Percentiles rank a stretch among this genome's conserved stretches.
Conservation (phyloP, 1,284 basidiomycete species). For the Porodaedalea pini region DNA sequence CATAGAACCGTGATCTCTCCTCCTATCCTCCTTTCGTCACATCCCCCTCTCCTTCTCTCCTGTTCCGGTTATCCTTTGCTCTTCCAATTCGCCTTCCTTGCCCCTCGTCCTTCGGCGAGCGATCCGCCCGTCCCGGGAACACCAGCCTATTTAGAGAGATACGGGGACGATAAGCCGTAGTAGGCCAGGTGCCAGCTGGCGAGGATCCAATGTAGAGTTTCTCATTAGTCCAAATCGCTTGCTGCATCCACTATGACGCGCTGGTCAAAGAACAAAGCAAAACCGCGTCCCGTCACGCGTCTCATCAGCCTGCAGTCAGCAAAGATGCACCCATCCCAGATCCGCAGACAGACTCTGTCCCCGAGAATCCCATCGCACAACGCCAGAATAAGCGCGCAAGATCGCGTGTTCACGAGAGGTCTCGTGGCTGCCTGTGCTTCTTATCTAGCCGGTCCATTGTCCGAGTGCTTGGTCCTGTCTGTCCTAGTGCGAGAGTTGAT, state of each 20-base stretch:
- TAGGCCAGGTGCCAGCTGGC: too few species aligned
- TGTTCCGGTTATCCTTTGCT: not conserved
- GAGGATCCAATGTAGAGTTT: too few species aligned
- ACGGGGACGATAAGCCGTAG: not conserved
- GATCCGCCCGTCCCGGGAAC: not conserved
- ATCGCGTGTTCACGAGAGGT: not conserved
- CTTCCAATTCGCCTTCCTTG: not conserved
- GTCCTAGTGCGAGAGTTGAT: not conserved
- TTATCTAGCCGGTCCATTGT: not conserved
- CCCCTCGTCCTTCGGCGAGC: not conserved
- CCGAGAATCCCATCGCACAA: not conserved
- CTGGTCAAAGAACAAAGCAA: not conserved
- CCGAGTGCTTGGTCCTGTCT: not conserved
- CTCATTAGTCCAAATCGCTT: too few species aligned
- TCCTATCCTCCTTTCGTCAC: not conserved
- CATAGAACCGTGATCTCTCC: too few species aligned
- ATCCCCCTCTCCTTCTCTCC: not conserved
- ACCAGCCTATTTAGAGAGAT: not conserved
- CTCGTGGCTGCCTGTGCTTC: not conserved
- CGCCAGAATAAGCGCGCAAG: slow-evolving; percentile 3
- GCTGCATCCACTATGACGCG: too few species aligned
- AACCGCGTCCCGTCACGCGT: not conserved
- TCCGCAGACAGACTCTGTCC: not conserved
- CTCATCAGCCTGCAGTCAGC: not conserved
- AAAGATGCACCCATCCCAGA: not conserved